These are phyloP conservation scores for Lonicera japonica DNA, from an alignment of 129 eudicot species.

Conservation along the genomic window DNA sequence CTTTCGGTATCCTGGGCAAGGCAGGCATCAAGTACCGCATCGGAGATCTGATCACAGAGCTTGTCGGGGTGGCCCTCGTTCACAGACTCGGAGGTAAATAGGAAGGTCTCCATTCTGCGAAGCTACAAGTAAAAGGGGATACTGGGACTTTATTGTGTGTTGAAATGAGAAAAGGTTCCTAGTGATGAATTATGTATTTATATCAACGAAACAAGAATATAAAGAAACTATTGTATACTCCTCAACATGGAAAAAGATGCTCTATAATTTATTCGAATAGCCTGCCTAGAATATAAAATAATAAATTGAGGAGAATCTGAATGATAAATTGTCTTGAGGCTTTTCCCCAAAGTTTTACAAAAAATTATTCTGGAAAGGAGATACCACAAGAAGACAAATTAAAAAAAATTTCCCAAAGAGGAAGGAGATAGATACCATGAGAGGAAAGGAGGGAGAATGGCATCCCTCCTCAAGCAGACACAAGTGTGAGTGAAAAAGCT, in stretches of 20 bases:
- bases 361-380: too few relatives aligned
- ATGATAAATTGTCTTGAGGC: neutral
- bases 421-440: too few relatives aligned
- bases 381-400: too few relatives aligned
- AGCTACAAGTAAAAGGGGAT: slow-evolving; percentile 3
- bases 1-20: slow-evolving; percentile 17
- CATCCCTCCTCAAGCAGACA: too few relatives aligned
- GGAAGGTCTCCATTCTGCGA: slow-evolving; percentile 18
- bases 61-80: slow-evolving; percentile 22
- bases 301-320: slow-evolving; percentile 3
- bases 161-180: neutral
- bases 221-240: neutral
- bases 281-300: too few relatives aligned
- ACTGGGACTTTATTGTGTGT: neutral
- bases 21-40: slow-evolving; percentile 19
- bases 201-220: neutral
- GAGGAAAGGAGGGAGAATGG: too few relatives aligned
- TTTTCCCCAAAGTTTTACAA: neutral
- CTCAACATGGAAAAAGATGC: neutral
- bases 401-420: too few relatives aligned
- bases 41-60: slow-evolving; percentile 22
- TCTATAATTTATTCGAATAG: neutral
- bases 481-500: too few relatives aligned
- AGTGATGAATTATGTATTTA: neutral
- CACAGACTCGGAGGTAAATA: slow-evolving; percentile 20